Base-by-base conservation (phyloP, 768 basidiomycete genomes). In the Tylopilus sp. region DNA sequence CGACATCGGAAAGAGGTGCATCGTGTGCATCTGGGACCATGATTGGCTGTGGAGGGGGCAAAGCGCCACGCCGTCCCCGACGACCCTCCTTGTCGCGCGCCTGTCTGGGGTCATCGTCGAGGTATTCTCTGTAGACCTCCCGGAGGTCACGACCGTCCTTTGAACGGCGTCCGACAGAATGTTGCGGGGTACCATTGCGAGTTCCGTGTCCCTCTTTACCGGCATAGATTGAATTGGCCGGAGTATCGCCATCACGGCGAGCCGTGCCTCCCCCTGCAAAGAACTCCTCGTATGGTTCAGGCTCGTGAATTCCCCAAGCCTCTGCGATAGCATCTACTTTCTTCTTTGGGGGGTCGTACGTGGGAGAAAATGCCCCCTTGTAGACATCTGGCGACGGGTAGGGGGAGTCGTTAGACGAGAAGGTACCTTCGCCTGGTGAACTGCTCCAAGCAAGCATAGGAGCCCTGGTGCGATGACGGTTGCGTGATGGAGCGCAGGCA, bases 231-330 rank as follows among this genome's bases (percentile, higher is more conserved):
- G 86, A 86, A 61, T 78, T 82, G 31, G 83, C 71, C 12, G 82
- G 80, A 6, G 85, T 82, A n/a, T 69, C 67, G 44, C 82, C 83
- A 23, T 75, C 79, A 44, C 64, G 70, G 56, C 62, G 77, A 50
- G 58, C 66, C 47, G 56, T 68, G 51, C 86, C 86, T 40, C 88
- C 86, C 18, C 88, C 91, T 21, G 89, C 90, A 56, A 82, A 88
- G 65, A 93, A 94, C 60, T 94, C 91, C 60, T 94, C 91, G 60
- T 79, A 93, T 7, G 91, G 91, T 63, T 94, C 91, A 5, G 91
- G 91, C 61, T 93, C 91, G 59, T 91, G 88, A 45, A 90, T 91
- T 33, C 91, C 91, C 91, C 91, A 93, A 1, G 91, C 91, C 69
- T 93, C 91, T 41, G 91, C 91, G 52, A 94, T 84, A 33, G 88